phyloP scores from a whole-genome alignment of 805 yeast genomes.

The Starmerella gropengiesseri region DNA sequence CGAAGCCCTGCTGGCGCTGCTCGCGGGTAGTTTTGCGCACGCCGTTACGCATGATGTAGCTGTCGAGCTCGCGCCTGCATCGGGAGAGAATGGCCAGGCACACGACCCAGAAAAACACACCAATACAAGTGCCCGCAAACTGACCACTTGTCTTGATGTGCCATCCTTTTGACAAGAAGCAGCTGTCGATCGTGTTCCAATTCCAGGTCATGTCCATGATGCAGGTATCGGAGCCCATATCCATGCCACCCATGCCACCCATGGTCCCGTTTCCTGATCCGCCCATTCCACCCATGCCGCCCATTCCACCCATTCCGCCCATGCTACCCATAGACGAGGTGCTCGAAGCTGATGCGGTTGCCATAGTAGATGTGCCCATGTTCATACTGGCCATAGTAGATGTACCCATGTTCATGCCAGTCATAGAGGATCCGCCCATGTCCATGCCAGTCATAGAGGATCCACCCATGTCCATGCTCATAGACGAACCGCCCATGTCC shows the following conservation, averaged over 20 bases:
- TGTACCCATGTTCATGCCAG: conserved; percentile 45
- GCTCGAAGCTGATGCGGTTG: not conserved
- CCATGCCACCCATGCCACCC: conserved; percentile 17
- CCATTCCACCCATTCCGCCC: conserved; percentile 9
- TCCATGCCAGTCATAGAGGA: conserved; percentile 49
- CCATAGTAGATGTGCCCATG: too few species aligned
- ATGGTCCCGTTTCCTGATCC: conserved; percentile 9
- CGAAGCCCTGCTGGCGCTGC: not conserved
- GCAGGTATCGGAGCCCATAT: conserved; percentile 24
- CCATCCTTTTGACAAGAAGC: conserved; percentile 56
- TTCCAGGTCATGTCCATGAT: conserved; percentile 53
- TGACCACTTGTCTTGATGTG: conserved; percentile 46
- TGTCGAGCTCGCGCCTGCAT: conserved; percentile 38
- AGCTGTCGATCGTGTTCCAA: conserved; percentile 57
- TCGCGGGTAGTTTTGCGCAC: conserved; percentile 2
- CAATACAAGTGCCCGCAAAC: conserved; percentile 67
- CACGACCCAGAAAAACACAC: conserved; percentile 49
- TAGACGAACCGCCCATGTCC: conserved; percentile 2
- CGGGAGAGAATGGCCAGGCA: conserved; percentile 50
- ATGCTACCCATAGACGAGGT: not conserved
- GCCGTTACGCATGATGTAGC: conserved; percentile 20
- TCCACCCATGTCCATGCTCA: conserved; percentile 45
- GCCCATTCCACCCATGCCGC: conserved; percentile 3
- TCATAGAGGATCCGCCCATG: not conserved
- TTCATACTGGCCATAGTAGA: conserved; percentile 47